Evolutionary conservation across 768 basidiomycete species (phyloP).

Genomic region (Psilocybe cubensis): DNA sequence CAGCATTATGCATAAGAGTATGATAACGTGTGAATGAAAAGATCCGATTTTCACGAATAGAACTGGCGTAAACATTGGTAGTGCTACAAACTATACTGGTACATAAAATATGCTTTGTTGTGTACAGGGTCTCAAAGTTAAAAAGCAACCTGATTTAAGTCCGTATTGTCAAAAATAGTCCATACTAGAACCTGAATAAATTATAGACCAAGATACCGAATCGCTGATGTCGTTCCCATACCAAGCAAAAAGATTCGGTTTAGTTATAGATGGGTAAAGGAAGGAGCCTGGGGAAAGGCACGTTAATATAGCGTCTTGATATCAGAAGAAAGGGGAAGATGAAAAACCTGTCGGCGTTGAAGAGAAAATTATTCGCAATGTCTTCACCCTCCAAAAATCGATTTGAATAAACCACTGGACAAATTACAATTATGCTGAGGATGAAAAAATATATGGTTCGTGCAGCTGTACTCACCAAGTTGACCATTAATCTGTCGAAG

Average conservation of each 20-base stretch:
- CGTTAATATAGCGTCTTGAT: not conserved
- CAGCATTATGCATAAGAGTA: too few relatives aligned
- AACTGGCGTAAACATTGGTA: too few relatives aligned
- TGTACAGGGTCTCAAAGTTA: too few relatives aligned
- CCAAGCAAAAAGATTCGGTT: not conserved
- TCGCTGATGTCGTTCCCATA: not conserved
- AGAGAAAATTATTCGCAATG: slow-evolving; percentile 89
- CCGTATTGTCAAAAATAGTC: too few relatives aligned
- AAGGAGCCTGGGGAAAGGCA: slow-evolving; percentile 53
- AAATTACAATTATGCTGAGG: slow-evolving; percentile 8
- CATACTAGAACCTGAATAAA: too few relatives aligned
- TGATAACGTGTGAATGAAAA: too few relatives aligned
- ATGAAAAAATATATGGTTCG: not conserved
- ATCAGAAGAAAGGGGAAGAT: slow-evolving; percentile 35
- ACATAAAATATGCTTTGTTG: too few relatives aligned
- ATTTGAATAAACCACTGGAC: slow-evolving; percentile 77
- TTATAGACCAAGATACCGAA: too few relatives aligned
- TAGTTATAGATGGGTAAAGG: slow-evolving; percentile 78
- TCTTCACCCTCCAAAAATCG: slow-evolving; percentile 95
- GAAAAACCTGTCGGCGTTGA: slow-evolving; percentile 80
- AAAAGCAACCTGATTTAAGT: too few relatives aligned
- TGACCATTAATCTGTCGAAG: slow-evolving; percentile 81
- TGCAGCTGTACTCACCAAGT: slow-evolving; percentile 62
- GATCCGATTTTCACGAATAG: too few relatives aligned
- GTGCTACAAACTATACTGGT: too few relatives aligned